Base-by-base conservation (phyloP, 176 grass and related monocot genomes). In the Aegilops sharonensis region DNA sequence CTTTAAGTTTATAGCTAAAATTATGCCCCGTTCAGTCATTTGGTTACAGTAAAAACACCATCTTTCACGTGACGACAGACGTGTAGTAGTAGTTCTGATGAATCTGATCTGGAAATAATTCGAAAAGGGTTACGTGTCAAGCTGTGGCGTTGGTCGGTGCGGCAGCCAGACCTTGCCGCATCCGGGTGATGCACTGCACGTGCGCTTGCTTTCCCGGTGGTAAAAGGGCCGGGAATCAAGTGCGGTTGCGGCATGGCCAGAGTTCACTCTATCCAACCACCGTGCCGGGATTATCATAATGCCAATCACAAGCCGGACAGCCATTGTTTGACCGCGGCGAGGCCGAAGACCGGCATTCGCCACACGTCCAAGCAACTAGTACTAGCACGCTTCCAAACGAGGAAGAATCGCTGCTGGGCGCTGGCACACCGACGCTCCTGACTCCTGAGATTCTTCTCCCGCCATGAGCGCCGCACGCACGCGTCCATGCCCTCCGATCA, bases 311-410 rank as follows among this genome's bases (percentile, higher is more conserved):
- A 43, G 24, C 20, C 57, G 81, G 56, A 68, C 71, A 88, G 42
- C 57, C 21, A 85, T 72, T 45, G 81, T 88, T 91, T 85, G 90
- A 88, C 86, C 71, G 25, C 39, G 54, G 77, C 81, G 63, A 70
- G 81, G 76, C 64, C 42, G 54, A 74, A 39, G 29, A 57, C 84
- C 72, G 64, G 77, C 89, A 88, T 71, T 88, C 72, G 90, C 82
- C 72, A 78, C 90, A 32, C 52, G 40, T 57, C 65, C 64, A 82
- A 85, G 82, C 71, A 78, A 85, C 20, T 75, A 50, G 59, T 4
- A 25, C 25, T 25, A 31, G 60, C 6, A 31, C 21, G 4, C 35
- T 23, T 14, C 78, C 12, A 78, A 3, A 34, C 8, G 14, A 45
- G 39, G 8, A 77, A 68, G 5, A 78, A 77, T 52, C 72, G n/a